Evolutionary conservation across 2,329 filamentous ascomycete genomes (phyloP), one percentile per base, ranked within the genome.

Genomic region (Xylaria sp.): DNA sequence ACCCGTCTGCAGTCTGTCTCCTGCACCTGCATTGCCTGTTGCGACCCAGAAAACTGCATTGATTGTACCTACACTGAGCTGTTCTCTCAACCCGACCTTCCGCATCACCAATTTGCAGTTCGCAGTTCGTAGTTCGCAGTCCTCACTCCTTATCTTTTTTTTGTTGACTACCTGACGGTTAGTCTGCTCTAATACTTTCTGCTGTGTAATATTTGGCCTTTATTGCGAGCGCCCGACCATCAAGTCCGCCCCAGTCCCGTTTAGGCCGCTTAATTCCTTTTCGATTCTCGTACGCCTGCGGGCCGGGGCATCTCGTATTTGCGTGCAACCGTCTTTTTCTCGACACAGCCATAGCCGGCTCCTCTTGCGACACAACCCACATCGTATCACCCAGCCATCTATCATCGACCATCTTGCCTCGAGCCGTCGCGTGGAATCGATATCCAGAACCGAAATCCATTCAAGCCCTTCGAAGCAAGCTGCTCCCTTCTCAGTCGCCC

Each of bases 241-340:
- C 36, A 32, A 55, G 18, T 36, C 50, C 48, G 10, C 41, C 52
- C 60, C 28, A 65, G 65, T 65, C 64, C 67, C 58, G 43, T 67
- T 67, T 68, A 68, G 65, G 59, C 66, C 70, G 64, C 63, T 72
- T 70, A 64, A 68, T 68, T 64, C 64, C 60, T 65, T 59, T 69
- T 68, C 66, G 45, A 69, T 70, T 74, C 70, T 70, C 68, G 53
- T 48, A 67, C 69, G 60, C 55, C 60, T 68, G 64, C 69, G 62
- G 70, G 60, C 58, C 59, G 59, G 65, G 46, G 56, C 72, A 70
- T 72, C 73, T 72, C 73, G 71, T 72, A 72, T 75, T 73, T 73
- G 60, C 67, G 66, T 73, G 60, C 69, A 68, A 55, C 65, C 69
- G 28, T 61, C 69, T 68, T 63, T 67, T 63, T 68, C 64, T 68